These are phyloP conservation scores for Verticillium nubilum DNA, from an alignment of 2,329 filamentous ascomycete species.

Conservation along the genomic window DNA sequence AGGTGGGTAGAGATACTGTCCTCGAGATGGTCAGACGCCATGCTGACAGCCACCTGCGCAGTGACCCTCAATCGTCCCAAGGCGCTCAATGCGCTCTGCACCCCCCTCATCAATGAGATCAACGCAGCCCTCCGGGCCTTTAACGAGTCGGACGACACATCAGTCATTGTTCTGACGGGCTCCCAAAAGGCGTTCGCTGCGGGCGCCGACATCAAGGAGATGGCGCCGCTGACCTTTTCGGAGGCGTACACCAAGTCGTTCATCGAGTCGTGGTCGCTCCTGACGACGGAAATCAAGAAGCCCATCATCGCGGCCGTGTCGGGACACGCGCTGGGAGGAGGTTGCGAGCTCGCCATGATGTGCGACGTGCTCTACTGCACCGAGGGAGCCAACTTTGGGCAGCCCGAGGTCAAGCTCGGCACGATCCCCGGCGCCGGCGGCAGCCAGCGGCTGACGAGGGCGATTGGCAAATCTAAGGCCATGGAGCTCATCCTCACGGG, in stretches of 20 bases:
- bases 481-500: constrained; percentile 92
- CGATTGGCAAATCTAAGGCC: constrained; percentile 75
- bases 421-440: constrained; percentile 90
- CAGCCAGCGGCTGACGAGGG: constrained; percentile 79
- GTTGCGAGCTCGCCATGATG: constrained; percentile 97
- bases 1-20: constrained; percentile 48
- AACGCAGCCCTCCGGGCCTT: constrained; percentile 70
- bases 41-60: constrained; percentile 29
- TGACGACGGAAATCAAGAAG: constrained; percentile 82
- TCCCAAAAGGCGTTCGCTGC: constrained; percentile 88
- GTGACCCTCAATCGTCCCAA: constrained; percentile 93
- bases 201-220: constrained; percentile 98
- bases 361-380: constrained; percentile 93
- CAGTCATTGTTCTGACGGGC: constrained; percentile 80
- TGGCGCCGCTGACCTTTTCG: constrained; percentile 87
- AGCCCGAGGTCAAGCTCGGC: constrained; percentile 95
- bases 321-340: constrained; percentile 89
- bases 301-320: constrained; percentile 92
- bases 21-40: neutral
- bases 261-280: constrained; percentile 88
- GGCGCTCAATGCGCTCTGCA: constrained; percentile 89
- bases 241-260: constrained; percentile 85
- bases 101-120: constrained; percentile 84
- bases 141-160: constrained; percentile 63
- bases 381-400: constrained; percentile 80